These are phyloP conservation scores for Globisporangium sylvaticum DNA, from an alignment of 352 stramenopile genomes.

Conservation along the genomic window DNA sequence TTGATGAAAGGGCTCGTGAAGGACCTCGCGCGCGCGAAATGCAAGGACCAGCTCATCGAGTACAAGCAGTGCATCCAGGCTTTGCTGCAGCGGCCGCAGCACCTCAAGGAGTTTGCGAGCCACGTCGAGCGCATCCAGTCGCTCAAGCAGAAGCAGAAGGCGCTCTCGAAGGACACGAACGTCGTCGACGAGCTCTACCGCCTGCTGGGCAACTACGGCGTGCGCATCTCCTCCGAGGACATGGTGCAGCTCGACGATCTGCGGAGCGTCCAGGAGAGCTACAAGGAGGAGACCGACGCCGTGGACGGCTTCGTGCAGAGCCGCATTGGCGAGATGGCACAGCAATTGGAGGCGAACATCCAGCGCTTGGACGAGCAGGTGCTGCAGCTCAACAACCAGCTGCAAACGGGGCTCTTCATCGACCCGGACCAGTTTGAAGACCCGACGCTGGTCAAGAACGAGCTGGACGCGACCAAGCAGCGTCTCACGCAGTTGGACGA, in stretches of 20 bases:
- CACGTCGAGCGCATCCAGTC: conserved; percentile 81
- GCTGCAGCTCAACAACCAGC: conserved; percentile 71
- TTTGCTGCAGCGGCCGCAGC: conserved; percentile 76
- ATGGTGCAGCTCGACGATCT: conserved; percentile 92
- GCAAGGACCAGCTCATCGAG: conserved; percentile 84
- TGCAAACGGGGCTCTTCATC: conserved; percentile 86
- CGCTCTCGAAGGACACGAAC: conserved; percentile 80
- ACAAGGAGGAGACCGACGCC: conserved; percentile 85
- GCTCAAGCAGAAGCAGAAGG: conserved; percentile 76
- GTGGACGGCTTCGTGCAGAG: conserved; percentile 84
- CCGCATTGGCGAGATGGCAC: conserved; percentile 88
- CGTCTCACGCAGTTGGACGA: conserved; percentile 85
- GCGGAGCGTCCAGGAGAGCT: conserved; percentile 81
- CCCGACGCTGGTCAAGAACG: conserved; percentile 64
- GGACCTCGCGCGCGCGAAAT: conserved; percentile 85
- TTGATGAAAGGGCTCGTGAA: conserved; percentile 91
- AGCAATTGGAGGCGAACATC: conserved; percentile 91
- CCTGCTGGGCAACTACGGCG: conserved; percentile 87
- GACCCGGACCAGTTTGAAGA: conserved; percentile 88
- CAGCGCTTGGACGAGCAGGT: conserved; percentile 90
- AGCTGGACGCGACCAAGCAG: conserved; percentile 79
- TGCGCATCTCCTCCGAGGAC: conserved; percentile 90
- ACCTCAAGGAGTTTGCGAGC: conserved; percentile 91
- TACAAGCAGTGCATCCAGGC: conserved; percentile 89
- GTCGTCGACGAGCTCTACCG: conserved; percentile 93